Evolutionary conservation across 768 basidiomycete species (phyloP).

Genomic region (Leccinum disarticulatum): DNA sequence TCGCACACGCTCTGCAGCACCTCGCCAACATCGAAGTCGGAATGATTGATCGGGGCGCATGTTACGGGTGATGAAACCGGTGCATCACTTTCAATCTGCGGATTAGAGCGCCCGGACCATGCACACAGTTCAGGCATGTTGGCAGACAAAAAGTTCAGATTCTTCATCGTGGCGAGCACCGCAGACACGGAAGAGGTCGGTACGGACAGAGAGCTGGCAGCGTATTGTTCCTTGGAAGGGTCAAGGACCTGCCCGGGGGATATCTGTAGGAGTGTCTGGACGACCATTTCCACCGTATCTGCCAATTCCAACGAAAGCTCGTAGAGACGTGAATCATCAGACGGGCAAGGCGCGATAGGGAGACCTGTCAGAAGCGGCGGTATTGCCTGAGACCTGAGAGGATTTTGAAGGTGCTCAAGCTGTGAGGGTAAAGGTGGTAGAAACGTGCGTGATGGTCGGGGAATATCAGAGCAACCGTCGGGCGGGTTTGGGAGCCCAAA

Average conservation of each 20-base stretch:
- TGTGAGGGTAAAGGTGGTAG: constrained; percentile 81
- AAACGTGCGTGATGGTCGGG: constrained; percentile 71
- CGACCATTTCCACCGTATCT: constrained; percentile 85
- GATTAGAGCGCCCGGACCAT: constrained; percentile 14
- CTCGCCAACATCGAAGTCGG: constrained; percentile 92
- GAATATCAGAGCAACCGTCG: constrained; percentile 34
- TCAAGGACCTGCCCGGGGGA: constrained; percentile 89
- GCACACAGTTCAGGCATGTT: constrained; percentile 55
- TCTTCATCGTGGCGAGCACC: constrained; percentile 89
- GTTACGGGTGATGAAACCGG: constrained; percentile 19
- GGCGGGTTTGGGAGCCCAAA: constrained; percentile 15
- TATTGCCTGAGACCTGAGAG: constrained; percentile 40
- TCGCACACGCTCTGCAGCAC: constrained; percentile 88
- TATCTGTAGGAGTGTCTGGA: constrained; percentile 89
- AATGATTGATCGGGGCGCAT: constrained; percentile 24
- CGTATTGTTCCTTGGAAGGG: constrained; percentile 90
- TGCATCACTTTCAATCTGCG: constrained; percentile 19
- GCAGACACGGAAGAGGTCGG: constrained; percentile 88
- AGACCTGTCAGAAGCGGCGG: constrained; percentile 12
- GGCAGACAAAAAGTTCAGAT: constrained; percentile 90
- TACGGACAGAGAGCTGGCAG: constrained; percentile 83
- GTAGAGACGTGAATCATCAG: constrained; percentile 42
- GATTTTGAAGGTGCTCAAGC: constrained; percentile 73
- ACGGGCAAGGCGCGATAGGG: constrained; percentile 21
- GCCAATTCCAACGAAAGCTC: constrained; percentile 86